phyloP scores from a whole-genome alignment of 768 basidiomycete species.

The Royoungia palumana region DNA sequence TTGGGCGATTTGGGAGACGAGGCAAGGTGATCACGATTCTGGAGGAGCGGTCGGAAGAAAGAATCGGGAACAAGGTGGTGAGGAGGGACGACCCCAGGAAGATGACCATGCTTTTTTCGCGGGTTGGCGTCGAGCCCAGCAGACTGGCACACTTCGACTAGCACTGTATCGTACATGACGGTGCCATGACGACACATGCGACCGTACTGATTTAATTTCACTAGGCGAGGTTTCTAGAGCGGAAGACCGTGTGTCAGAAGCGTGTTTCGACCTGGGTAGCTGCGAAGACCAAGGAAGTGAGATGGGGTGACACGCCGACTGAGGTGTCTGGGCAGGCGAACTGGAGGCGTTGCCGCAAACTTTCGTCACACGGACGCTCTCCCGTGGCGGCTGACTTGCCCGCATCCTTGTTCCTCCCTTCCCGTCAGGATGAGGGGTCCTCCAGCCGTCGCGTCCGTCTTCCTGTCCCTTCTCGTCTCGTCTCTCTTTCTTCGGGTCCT shows the following conservation, averaged over 20 bases:
- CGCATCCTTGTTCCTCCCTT: slow-evolving; percentile 1
- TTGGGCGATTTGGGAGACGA: slow-evolving; percentile 63
- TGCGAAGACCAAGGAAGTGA: slow-evolving; percentile 15
- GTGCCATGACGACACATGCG: slow-evolving; percentile 8
- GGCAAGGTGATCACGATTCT: slow-evolving; percentile 69
- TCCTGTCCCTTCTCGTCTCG: slow-evolving; percentile 26
- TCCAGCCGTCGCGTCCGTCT: not conserved
- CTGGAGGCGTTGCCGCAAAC: slow-evolving; percentile 6
- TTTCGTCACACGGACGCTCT: slow-evolving; percentile 16
- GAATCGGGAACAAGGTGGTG: slow-evolving; percentile 25
- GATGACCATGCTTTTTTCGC: slow-evolving; percentile 44
- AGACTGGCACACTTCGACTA: slow-evolving; percentile 53
- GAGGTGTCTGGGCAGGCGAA: not conserved
- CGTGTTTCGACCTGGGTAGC: slow-evolving; percentile 14
- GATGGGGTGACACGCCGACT: not conserved
- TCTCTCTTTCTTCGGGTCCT: slow-evolving; percentile 31
- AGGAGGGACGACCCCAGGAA: slow-evolving; percentile 35
- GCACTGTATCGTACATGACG: not conserved
- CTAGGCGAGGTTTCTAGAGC: not conserved
- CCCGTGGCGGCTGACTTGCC: slow-evolving; percentile 30
- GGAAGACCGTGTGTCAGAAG: too few relatives aligned
- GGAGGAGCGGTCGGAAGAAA: slow-evolving; percentile 34
- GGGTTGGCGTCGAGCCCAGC: slow-evolving; percentile 43
- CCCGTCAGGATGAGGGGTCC: slow-evolving; percentile 13
- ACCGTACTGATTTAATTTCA: not conserved